Evolutionary conservation across 192 early-diverging fungal species (phyloP), one percentile per base, ranked within the genome.

Genomic region (Coemansia sp.): DNA sequence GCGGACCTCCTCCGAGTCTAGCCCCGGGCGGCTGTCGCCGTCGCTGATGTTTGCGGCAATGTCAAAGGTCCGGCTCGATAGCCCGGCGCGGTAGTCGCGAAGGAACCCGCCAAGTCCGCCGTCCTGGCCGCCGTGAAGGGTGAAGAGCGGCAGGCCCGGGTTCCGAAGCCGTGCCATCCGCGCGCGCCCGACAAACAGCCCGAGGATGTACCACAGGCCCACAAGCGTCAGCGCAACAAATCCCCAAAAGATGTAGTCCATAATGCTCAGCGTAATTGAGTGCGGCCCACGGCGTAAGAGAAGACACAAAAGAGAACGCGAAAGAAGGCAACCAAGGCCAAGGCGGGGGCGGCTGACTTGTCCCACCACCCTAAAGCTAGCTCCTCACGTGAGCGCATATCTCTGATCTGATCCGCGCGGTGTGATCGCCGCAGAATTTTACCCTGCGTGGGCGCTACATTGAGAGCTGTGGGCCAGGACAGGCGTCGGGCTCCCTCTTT

Each of bases 31-130:
- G 29, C 27, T 47, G 31, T 74, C 70, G 26, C 55, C 64, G 26
- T 20, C 58, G 4, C 51, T 56, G 17, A 74, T 74, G 34, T 74
- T 74, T 7, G 53, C 57, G 27, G 45, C 38, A 35, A 74, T 54
- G 47, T 74, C 70, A 67, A 74, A 74, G 64, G 61, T 66, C 9
- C 38, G 41, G 59, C 70, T 74, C 33, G 42, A 51, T 14, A 74
- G 49, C 1, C 70, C 70, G 5, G 52, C 70, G 7, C 41, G 55
- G 43, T 72, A 65, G 57, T 72, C 61, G 43, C 26, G 47, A 7
- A 55, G 38, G 46, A 72, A 72, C 29, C 51, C 52, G 18, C 27
- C 44, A 18, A 7, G 10, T 30, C 40, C 42, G n/a, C 13, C 7
- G 16, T 33, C 31, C n/a, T n/a, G n/a, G n/a, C n/a, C n/a, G n/a